Conservation (phyloP, 768 basidiomycete species). For the Lactarius sanguifluus region DNA sequence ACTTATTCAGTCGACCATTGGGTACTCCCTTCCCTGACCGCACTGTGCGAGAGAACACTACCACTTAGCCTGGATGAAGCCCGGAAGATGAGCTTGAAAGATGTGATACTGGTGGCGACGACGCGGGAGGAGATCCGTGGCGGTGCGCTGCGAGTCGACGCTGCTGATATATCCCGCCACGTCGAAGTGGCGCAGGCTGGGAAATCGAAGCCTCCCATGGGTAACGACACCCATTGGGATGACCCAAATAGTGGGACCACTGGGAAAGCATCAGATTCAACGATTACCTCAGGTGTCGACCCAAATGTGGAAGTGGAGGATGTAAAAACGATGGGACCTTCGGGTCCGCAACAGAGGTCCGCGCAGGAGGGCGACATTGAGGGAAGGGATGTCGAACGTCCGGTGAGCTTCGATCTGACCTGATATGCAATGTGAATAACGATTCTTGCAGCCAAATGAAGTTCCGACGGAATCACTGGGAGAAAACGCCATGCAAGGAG, state of each 20-base stretch:
- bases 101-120: slow-evolving; percentile 22
- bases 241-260: neutral
- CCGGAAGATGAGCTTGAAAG: slow-evolving; percentile 19
- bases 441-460: neutral
- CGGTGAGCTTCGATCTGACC: neutral
- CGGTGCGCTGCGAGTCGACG: neutral
- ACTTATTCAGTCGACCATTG: slow-evolving; percentile 24
- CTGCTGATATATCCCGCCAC: slow-evolving; percentile 11
- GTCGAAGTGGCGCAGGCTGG: slow-evolving; percentile 3
- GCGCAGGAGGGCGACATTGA: neutral
- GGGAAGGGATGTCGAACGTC: neutral
- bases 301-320: neutral
- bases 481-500: neutral
- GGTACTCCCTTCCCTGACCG: slow-evolving; percentile 22
- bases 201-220: neutral
- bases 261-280: neutral
- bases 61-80: slow-evolving; percentile 21
- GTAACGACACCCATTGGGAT: neutral
- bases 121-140: slow-evolving; percentile 25
- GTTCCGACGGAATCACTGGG: neutral
- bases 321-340: neutral
- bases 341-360: neutral
- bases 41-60: slow-evolving; percentile 19
- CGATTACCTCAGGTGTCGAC: neutral
- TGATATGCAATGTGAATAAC: neutral